phyloP scores from a whole-genome alignment of 2,329 filamentous ascomycete species.

The Dendryphion nanum region DNA sequence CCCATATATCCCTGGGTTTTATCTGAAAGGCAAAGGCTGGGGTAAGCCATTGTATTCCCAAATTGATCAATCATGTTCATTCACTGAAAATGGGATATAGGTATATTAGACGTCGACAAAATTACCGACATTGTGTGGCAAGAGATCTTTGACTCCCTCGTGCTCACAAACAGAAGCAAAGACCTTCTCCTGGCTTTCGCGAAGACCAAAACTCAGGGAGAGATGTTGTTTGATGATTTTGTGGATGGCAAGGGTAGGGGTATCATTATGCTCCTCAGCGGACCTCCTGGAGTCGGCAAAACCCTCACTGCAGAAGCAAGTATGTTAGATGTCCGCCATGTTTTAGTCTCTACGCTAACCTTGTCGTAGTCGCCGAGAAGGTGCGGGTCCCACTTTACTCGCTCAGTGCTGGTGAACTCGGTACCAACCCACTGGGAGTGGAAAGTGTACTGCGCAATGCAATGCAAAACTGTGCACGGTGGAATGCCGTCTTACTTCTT shows the following conservation, averaged over 20 bases:
- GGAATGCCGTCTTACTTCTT: slow-evolving; percentile 77
- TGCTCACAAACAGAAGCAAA: slow-evolving; percentile 62
- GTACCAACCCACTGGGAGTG: slow-evolving; percentile 66
- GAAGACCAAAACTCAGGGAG: slow-evolving; percentile 71
- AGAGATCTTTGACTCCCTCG: slow-evolving; percentile 75
- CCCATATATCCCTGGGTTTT: too few species aligned
- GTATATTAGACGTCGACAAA: slow-evolving; percentile 11
- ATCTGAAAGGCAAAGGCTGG: too few species aligned
- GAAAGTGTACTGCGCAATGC: slow-evolving; percentile 76
- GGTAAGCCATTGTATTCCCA: too few species aligned
- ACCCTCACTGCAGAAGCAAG: slow-evolving; percentile 72
- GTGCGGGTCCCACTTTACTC: slow-evolving; percentile 73
- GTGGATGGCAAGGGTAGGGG: slow-evolving; percentile 66
- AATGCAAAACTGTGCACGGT: slow-evolving; percentile 73
- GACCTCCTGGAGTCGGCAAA: slow-evolving; percentile 80
- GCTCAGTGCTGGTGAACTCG: slow-evolving; percentile 76
- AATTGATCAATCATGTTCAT: too few species aligned
- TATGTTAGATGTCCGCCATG: background rate
- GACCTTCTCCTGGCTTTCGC: slow-evolving; percentile 70
- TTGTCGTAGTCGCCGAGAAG: slow-evolving; percentile 3
- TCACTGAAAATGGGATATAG: too few species aligned
- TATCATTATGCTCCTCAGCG: slow-evolving; percentile 74
- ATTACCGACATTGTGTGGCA: slow-evolving; percentile 52
- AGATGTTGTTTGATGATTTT: slow-evolving; percentile 70
- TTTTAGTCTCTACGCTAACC: too few species aligned